These are phyloP conservation scores for Skeletonema menzelii DNA, from an alignment of 108 stramenopile species.

Conservation along the genomic window DNA sequence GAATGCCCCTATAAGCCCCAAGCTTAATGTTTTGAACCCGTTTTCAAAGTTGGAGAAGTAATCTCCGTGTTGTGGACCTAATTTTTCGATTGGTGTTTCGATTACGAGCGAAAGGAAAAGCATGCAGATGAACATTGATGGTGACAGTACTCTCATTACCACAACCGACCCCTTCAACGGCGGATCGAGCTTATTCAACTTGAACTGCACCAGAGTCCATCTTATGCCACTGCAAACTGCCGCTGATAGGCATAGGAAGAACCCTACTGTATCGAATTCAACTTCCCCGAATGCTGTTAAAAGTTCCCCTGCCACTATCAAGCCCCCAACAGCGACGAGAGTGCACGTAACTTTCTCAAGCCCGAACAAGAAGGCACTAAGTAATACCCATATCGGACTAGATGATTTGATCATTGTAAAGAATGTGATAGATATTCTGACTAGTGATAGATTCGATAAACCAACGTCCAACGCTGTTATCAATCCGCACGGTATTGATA, in stretches of 20 bases:
- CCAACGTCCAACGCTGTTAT: conserved; percentile 82
- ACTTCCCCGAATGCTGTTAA: conserved; percentile 74
- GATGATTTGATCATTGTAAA: conserved; percentile 91
- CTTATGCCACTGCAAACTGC: conserved; percentile 72
- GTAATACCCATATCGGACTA: conserved; percentile 81
- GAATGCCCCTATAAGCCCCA: conserved; percentile 70
- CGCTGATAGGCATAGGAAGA: conserved; percentile 70
- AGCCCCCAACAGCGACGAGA: conserved; percentile 63
- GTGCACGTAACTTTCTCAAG: conserved; percentile 78
- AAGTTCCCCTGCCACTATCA: conserved; percentile 80
- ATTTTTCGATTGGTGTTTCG: conserved; percentile 68
- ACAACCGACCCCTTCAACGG: conserved; percentile 77
- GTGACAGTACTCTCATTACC: conserved; percentile 79
- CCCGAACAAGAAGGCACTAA: conserved; percentile 81
- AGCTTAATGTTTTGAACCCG: conserved; percentile 43
- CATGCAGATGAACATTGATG: conserved; percentile 81
- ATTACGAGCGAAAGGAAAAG: conserved; percentile 58
- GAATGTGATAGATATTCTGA: conserved; percentile 79
- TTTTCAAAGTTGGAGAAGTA: conserved; percentile 35
- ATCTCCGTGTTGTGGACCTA: conserved; percentile 39
- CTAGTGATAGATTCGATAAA: conserved; percentile 78
- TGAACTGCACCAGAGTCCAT: conserved; percentile 88
- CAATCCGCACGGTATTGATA: conserved; percentile 81
- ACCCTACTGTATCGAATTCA: conserved; percentile 62
- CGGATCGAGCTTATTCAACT: conserved; percentile 79